Evolutionary conservation across 345 rosid species (phyloP), one percentile per base, ranked within the genome.

Genomic region (Orychophragmus violaceus): DNA sequence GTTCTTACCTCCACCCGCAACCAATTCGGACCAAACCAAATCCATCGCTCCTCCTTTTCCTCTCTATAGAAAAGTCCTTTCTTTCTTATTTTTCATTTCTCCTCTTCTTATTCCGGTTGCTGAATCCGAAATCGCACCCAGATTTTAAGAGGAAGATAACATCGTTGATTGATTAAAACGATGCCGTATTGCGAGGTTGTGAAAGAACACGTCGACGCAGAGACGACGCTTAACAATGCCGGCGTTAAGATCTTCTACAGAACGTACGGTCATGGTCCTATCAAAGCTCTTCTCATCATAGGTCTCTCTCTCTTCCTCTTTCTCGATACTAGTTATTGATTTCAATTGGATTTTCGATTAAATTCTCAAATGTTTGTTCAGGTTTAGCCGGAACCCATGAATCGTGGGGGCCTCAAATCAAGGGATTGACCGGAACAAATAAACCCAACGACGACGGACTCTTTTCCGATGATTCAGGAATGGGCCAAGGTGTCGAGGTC

Each of bases 381-480:
- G 99, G 99, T 77, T 82, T 94, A 79, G 99, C 96, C 1, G 99
- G 80, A 62, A 94, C 99, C 4, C 95, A 90, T 68, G 88, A 90
- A 17, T 83, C 99, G 0, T 94, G 99, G 99, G 81, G 82, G 2
- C 99, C 99, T 3, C 97, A 90, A 59, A 82, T 90, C 53, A 80
- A 73, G 73, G 92, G 85, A 9, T 58, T 94, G 33, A 72, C 91
- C 2, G 93, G 96, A 2, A 74, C 80, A 1, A 83, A 81, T 32
- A 64, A 4, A 35, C 79, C 91, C 32, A 90, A 80, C 76, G 90
- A 82, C 14, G 88, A 37, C 14, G 45, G 19, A 39, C 35, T 16
- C 14, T 35, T 14, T 27, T 18, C 22, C 29, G 67, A 12, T 46
- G 81, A 64, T 62, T 62, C 54, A 17, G 62, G 59, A 22, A 28